These are phyloP conservation scores for Xylaria sp. DNA, from an alignment of 2,329 filamentous ascomycete genomes.

Conservation along the genomic window DNA sequence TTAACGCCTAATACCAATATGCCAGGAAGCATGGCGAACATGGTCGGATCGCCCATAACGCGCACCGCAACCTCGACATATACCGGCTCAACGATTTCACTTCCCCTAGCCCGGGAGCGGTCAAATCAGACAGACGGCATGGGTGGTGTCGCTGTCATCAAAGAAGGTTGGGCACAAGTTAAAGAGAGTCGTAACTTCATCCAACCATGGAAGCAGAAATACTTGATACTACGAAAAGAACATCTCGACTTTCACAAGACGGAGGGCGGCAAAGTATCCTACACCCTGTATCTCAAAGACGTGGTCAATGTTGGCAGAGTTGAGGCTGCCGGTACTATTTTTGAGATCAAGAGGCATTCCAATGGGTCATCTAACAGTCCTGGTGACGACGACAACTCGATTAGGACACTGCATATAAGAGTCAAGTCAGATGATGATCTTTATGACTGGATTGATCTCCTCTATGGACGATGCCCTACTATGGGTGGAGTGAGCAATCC, in stretches of 20 bases:
- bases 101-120: conserved; percentile 69
- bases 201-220: conserved; percentile 87
- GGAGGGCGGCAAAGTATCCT: conserved; percentile 84
- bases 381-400: conserved; percentile 78
- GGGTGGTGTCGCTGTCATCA: conserved; percentile 75
- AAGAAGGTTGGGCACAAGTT: conserved; percentile 81
- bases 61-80: conserved; percentile 69
- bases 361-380: conserved; percentile 73
- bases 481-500: conserved; percentile 99
- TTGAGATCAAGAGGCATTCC: conserved; percentile 84
- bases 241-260: conserved; percentile 94
- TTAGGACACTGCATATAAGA: conserved; percentile 85
- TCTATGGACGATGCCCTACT: conserved; percentile 93
- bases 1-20: conserved; percentile 78
- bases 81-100: conserved; percentile 73
- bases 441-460: conserved; percentile 98
- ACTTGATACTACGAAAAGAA: conserved; percentile 88
- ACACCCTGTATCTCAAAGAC: conserved; percentile 83
- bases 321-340: conserved; percentile 88
- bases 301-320: conserved; percentile 90
- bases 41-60: conserved; percentile 75
- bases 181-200: conserved; percentile 92
- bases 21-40: conserved; percentile 78
- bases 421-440: conserved; percentile 96
- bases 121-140: conserved; percentile 65